Evolutionary conservation across 2,329 filamentous ascomycete species (phyloP), one percentile per base, ranked within the genome.

Genomic region (Neofusicoccum umdonicola): DNA sequence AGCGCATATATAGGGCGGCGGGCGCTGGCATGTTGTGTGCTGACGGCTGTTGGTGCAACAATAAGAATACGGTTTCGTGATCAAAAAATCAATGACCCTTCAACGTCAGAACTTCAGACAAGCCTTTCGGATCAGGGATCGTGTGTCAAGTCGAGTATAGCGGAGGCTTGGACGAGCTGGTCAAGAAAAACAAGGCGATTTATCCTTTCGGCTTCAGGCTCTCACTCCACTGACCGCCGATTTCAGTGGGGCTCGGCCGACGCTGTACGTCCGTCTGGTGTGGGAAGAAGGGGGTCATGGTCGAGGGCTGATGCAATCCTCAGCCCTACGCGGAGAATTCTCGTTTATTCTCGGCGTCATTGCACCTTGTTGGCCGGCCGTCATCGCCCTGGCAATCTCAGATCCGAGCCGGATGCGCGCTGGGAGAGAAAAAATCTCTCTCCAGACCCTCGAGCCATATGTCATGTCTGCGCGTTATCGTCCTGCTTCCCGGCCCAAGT

Each of bases 141-240:
- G n/a, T 7, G 37, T 4, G 37, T 22, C 51, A 27, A 42, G 51
- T 22, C 41, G 17, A 15, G 39, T 44, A 44, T 3, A 34, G 52
- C 19, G 19, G 39, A 34, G 15, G 39, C 19, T 31, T 17, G 44
- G 31, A 37, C 27, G n/a, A 15, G 19, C 34, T 27, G 35, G n/a
- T 22, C 17, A 4, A 7, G 19, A 12, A 31, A 31, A 11, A 3
- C 4, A 27, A 27, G 19, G 8, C 11, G 37, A 42, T 62, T 63
- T 54, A 54, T 62, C 15, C 13, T 48, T 9, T 3, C 12, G n/a
- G 3, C 7, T 11, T 6, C 3, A 31, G 13, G 19, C 6, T 62
- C n/a, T 63, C 61, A 63, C n/a, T 22, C 48, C 47, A 63, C 48
- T 45, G 61, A 51, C 61, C 41, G 48, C 37, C 37, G 61, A 37